Base-by-base conservation (phyloP, 2,329 filamentous ascomycete genomes). In the Xylaria sp. region DNA sequence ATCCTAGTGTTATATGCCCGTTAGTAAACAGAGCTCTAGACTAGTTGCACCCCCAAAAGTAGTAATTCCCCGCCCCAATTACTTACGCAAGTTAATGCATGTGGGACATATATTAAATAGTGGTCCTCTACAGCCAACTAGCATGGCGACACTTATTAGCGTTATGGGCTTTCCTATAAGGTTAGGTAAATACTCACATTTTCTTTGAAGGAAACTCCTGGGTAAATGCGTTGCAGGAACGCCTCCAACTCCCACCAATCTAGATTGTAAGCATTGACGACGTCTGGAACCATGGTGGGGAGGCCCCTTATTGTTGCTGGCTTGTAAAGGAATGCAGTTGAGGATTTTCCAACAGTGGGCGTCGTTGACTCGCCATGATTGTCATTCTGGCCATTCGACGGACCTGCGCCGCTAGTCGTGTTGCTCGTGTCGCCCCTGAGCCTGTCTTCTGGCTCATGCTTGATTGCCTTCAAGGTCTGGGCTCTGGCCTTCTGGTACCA, bases 51-150 rank as follows among this genome's bases (percentile, higher is more conserved):
- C 39, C 36, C 39, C 20, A 31, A 41, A 51, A 28, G 13, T 36
- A 36, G n/a, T 36, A 31, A 20, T 51, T n/a, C 48, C 36, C 5
- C 36, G 2, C 31, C 8, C 13, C 1, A 46, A 46, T n/a, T 20
- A 49, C 66, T 61, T 13, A 68, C 66, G 9, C 10, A 2, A 25
- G 55, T 61, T 25, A 68, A 61, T 60, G 18, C 9, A 20, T 33
- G 41, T 8, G 66, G 61, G 28, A 68, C 66, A n/a, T 64, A 65
- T n/a, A 68, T 65, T 56, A 68, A 41, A 43, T 68, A 68, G 28
- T 68, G 61, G 33, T 64, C 59, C 28, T 67, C 66, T 15, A 49
- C 56, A 4, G n/a, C 56, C 10, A 59, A 23, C 65, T 67, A 23
- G 28, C 59, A 67, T 15, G 8, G 18, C 52, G 31, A 18, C n/a